Base-by-base conservation (phyloP, 164 flowering plant genomes). In the Tinospora cordifolia region DNA sequence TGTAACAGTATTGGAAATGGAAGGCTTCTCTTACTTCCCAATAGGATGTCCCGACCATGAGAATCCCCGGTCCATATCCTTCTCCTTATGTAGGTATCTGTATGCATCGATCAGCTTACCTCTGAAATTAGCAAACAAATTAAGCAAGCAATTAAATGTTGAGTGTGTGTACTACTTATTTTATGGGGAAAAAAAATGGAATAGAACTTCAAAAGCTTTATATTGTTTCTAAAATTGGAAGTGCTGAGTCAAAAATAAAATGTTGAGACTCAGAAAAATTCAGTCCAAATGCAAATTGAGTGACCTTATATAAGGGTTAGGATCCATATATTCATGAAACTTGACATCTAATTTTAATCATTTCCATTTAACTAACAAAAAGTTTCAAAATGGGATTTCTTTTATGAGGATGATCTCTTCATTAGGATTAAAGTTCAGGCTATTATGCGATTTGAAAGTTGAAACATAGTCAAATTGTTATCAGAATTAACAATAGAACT, bases 31-130 rank as follows among this genome's bases (percentile, higher is more conserved):
- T 81, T 84, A 93, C 97, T 86, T 93, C 64, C 98, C 98, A 70
- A 91, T 73, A 57, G 98, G 98, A 74, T 93, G 80, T 69, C 98
- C 98, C 6, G 95, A 93, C 98, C 98, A 93, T 8, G 98, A 91
- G 81, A 93, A 91, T 62, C 97, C 98, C 68, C 77, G 57, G 27
- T 93, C 95, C 86, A 84, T 85, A 75, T 93, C 97, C 77, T 86
- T 83, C 34, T 89, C 97, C 78, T 85, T 79, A 79, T 91, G 90
- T 21, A 93, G 78, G 69, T 74, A 80, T 83, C 97, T 83, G 78
- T 93, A 91, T 14, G 96, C 98, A 83, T 93, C 98, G 54, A 93
- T 69, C 70, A 93, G 83, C 82, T 81, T 90, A 65, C 98, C 97
- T 86, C 98, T 92, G 83, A 54, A 79, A 75, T 44, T 72, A 63